These are phyloP conservation scores for Musa beccarii DNA, from an alignment of 176 grass and related monocot species.

Conservation along the genomic window DNA sequence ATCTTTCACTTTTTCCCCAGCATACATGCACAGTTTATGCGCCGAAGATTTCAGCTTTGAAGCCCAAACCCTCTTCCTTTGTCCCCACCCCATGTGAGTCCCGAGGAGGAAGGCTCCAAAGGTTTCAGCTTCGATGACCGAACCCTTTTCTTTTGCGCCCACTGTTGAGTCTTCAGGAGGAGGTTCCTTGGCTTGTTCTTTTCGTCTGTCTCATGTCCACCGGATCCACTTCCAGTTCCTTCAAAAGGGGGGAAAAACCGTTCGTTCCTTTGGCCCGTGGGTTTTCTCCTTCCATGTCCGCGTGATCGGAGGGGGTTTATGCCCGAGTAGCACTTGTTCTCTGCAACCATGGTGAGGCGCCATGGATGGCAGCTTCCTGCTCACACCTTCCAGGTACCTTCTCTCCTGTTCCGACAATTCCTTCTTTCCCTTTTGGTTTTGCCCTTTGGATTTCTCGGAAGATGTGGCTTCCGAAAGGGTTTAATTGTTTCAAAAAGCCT, in stretches of 20 bases:
- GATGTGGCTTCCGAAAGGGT: background rate
- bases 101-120: too few relatives aligned
- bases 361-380: conserved; percentile 97
- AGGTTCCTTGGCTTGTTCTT: background rate
- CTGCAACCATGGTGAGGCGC: conserved; percentile 61
- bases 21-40: background rate
- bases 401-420: background rate
- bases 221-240: background rate
- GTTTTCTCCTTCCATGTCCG: too few relatives aligned
- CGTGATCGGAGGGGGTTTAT: background rate
- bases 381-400: conserved; percentile 67
- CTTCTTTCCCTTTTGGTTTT: conserved; percentile 5
- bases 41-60: background rate
- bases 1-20: background rate
- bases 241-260: background rate
- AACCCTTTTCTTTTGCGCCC: too few relatives aligned
- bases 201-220: background rate
- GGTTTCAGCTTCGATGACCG: background rate
- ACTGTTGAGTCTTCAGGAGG: background rate
- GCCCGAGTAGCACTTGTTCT: background rate
- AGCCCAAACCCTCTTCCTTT: background rate
- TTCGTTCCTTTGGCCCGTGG: background rate
- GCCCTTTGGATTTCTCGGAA: background rate
- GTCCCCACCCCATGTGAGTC: background rate
- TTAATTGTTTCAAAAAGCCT: background rate